Base-by-base conservation (phyloP, 805 yeast species). In the Komagataella populi region DNA sequence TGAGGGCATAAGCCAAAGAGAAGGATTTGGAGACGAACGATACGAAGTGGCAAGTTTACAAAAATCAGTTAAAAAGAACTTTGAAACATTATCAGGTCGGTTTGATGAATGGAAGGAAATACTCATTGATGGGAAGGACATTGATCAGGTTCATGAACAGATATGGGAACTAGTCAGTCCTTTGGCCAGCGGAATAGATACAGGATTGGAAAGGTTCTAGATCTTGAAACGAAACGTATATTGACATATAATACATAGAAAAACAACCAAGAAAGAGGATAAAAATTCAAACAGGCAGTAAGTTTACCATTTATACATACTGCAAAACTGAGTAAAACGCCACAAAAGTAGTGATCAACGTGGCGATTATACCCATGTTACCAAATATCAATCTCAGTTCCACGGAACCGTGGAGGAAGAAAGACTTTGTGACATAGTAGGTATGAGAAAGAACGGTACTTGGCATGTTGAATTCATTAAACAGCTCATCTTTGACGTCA, bases 1-100 rank as follows among this genome's bases (percentile, higher is more conserved):
- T 55, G 74, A 67, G 6, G 72, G 70, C 45, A 59, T 72, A 23
- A 61, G 71, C 20, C 55, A 62, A 17, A 72, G 98, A 51, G 80
- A 79, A 8, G 95, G 95, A 1, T 93, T 85, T 71, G 99, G 99
- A 12, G 84, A 81, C n/a, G 99, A 93, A 64, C 70, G 96, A 51
- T 93, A 93, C 66, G 99, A 93, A 63, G 76, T 74, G 23, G 63
- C 65, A 4, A 80, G 75, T 49, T 85, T 93, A 60, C 99, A 93
- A 62, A 64, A 67, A n/a, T 70, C 69, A 44, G 99, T 93, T 3
- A 77, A 80, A 53, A 46, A 59, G 7, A 70, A 80, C 54, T 93
- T 90, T 61, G 68, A 72, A 51, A 8, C 3, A 3, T 14, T 30
- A 30, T 5, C 14, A 10, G 4, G 14, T 30, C 55, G 63, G 18